Conservation (phyloP, 2,329 filamentous ascomycete species). For the Sphaerulina musiva region DNA sequence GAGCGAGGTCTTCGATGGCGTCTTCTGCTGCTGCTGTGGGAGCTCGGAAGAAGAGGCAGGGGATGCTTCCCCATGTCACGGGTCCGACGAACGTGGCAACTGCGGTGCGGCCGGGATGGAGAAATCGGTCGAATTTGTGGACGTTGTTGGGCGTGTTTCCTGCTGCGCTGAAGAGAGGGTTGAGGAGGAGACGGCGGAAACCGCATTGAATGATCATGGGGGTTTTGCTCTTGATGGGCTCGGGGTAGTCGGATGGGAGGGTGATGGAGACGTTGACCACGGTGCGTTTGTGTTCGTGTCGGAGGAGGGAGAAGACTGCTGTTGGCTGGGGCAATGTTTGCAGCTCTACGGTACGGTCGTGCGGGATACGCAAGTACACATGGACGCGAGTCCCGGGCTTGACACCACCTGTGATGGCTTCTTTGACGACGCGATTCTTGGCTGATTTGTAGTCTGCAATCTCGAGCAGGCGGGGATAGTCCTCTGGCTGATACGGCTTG, state of each 20-base stretch:
- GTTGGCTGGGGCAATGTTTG: constrained; percentile 55
- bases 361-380: constrained; percentile 58
- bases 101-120: constrained; percentile 84
- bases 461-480: constrained; percentile 79
- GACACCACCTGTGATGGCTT: constrained; percentile 84
- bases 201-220: constrained; percentile 89
- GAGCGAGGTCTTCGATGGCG: constrained; percentile 37
- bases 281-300: constrained; percentile 92
- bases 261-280: constrained; percentile 85
- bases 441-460: constrained; percentile 85
- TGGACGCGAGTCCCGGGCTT: constrained; percentile 75
- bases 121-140: constrained; percentile 88
- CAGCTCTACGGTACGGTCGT: constrained; percentile 43
- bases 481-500: constrained; percentile 74
- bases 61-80: constrained; percentile 86
- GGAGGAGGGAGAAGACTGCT: constrained; percentile 75
- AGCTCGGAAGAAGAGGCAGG: constrained; percentile 75
- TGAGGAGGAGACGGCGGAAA: constrained; percentile 76
- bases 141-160: constrained; percentile 93
- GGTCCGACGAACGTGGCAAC: constrained; percentile 87
- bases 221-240: constrained; percentile 82
- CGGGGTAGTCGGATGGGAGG: constrained; percentile 67
- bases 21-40: constrained; percentile 33
- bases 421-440: constrained; percentile 66
- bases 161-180: constrained; percentile 82